Conservation (phyloP, 2,329 filamentous ascomycete species). For the Xylaria sp. region DNA sequence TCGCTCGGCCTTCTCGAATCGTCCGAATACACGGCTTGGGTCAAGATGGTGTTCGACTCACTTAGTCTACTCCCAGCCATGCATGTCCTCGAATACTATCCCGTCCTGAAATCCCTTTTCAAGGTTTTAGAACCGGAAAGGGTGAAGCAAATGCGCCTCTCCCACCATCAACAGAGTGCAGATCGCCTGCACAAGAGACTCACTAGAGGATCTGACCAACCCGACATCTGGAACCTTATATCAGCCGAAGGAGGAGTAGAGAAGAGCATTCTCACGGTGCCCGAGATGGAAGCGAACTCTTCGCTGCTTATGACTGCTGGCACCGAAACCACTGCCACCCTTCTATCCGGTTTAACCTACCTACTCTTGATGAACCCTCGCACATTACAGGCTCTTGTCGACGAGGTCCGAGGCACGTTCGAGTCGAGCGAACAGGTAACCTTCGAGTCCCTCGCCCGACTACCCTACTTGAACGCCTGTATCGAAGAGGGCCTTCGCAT, state of each 20-base stretch:
- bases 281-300: slow-evolving; percentile 22
- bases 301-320: slow-evolving; percentile 17
- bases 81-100: slow-evolving; percentile 2
- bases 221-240: slow-evolving; percentile 29
- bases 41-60: slow-evolving; percentile 16
- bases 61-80: not conserved
- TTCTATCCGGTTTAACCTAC: slow-evolving; percentile 32
- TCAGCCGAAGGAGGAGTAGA: slow-evolving; percentile 15
- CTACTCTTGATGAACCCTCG: slow-evolving; percentile 27
- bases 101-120: slow-evolving; percentile 23
- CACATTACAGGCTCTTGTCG: slow-evolving; percentile 25
- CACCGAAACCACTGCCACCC: slow-evolving; percentile 38
- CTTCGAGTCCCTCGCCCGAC: slow-evolving; percentile 22
- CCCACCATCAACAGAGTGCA: slow-evolving; percentile 19
- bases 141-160: slow-evolving; percentile 17
- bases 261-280: slow-evolving; percentile 9
- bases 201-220: slow-evolving; percentile 22
- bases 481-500: slow-evolving; percentile 30
- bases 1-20: slow-evolving; percentile 22
- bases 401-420: slow-evolving; percentile 28
- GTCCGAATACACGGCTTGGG: slow-evolving; percentile 22
- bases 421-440: slow-evolving; percentile 31
- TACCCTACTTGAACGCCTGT: slow-evolving; percentile 35
- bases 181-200: slow-evolving; percentile 34
- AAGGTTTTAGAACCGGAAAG: slow-evolving; percentile 26